These are phyloP conservation scores for Phytopythium vexans DNA, from an alignment of 352 stramenopile genomes.

Conservation along the genomic window DNA sequence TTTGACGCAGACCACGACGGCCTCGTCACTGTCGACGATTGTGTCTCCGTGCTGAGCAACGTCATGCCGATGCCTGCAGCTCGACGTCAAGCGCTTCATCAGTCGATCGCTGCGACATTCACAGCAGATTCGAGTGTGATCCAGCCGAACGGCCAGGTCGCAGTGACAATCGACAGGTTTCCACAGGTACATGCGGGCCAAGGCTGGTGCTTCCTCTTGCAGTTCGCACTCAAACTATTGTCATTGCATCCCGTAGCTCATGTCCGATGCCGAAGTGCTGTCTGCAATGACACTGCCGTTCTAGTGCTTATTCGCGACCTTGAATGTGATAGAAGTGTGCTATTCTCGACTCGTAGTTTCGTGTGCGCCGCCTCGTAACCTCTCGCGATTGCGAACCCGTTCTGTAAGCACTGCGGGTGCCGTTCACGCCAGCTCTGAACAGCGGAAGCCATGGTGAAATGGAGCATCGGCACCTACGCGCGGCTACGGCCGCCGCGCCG, in stretches of 20 bases:
- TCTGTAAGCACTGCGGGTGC: not conserved
- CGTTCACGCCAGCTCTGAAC: not conserved
- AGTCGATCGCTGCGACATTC: too few relatives aligned
- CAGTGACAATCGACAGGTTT: too few relatives aligned
- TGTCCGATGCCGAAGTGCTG: constrained; percentile 13
- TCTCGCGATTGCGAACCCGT: too few relatives aligned
- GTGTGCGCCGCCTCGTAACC: too few relatives aligned
- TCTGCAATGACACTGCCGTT: constrained; percentile 12
- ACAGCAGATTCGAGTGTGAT: too few relatives aligned
- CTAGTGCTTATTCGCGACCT: not conserved
- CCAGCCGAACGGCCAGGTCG: too few relatives aligned
- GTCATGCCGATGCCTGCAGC: constrained; percentile 7
- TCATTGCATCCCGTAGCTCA: constrained; percentile 3
- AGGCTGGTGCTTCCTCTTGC: too few relatives aligned
- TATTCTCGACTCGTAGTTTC: too few relatives aligned
- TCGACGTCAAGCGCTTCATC: not conserved
- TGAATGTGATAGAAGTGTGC: too few relatives aligned
- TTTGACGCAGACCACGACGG: constrained; percentile 36
- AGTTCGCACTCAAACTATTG: too few relatives aligned
- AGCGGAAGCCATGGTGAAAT: constrained; percentile 50
- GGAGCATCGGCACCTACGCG: constrained; percentile 74
- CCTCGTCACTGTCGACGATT: constrained; percentile 22
- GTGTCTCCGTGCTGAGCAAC: constrained; percentile 17
- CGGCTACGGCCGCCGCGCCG: constrained; percentile 56
- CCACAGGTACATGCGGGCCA: too few relatives aligned